A percentile compares a stretch with the other conserved stretches of the same genome.
These are phyloP conservation scores for Spergularia bocconei DNA, from an alignment of 148 eudicot genomes.

Conservation along the genomic window DNA sequence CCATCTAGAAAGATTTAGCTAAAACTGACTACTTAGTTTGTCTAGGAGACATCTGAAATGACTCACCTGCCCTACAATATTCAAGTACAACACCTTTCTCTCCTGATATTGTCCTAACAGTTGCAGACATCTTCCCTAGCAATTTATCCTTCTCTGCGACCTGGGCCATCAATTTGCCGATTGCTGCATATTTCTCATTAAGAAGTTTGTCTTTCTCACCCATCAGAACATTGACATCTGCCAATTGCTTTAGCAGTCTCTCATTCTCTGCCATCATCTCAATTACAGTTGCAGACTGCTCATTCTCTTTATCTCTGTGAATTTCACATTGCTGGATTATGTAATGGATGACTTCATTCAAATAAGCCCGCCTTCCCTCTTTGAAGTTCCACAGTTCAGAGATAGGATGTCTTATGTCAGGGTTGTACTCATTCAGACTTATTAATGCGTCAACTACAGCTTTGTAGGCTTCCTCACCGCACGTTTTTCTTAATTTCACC, in stretches of 20 bases:
- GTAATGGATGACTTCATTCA: slow-evolving; percentile 22
- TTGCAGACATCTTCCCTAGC: slow-evolving; percentile 13
- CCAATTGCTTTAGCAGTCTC: slow-evolving; percentile 7
- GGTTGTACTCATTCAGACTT: background rate
- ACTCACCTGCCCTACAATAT: slow-evolving; percentile 16
- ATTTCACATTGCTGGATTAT: slow-evolving; percentile 6
- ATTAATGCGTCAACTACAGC: slow-evolving; percentile 17
- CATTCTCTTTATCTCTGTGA: slow-evolving; percentile 13
- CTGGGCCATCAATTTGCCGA: slow-evolving; percentile 5
- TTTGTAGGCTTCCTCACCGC: slow-evolving; percentile 20
- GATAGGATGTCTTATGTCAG: slow-evolving; percentile 3
- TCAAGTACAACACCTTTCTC: slow-evolving; percentile 9
- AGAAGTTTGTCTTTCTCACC: slow-evolving; percentile 25
- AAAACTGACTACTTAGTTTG: too few species aligned
- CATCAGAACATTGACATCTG: slow-evolving; percentile 1
- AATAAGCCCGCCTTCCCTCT: slow-evolving; percentile 18
- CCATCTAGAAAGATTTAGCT: too few species aligned
- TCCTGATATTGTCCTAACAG: slow-evolving; percentile 3
- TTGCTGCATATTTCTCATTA: slow-evolving; percentile 18
- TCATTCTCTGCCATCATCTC: slow-evolving; percentile 23
- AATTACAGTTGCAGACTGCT: slow-evolving; percentile 14
- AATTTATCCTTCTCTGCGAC: slow-evolving; percentile 20
- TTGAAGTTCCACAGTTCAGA: slow-evolving; percentile 23
- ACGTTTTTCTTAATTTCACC: slow-evolving; percentile 10
- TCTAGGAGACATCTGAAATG: too few species aligned